phyloP scores from a whole-genome alignment of 2,329 filamentous ascomycete species.

The Neoscytalidium dimidiatum region DNA sequence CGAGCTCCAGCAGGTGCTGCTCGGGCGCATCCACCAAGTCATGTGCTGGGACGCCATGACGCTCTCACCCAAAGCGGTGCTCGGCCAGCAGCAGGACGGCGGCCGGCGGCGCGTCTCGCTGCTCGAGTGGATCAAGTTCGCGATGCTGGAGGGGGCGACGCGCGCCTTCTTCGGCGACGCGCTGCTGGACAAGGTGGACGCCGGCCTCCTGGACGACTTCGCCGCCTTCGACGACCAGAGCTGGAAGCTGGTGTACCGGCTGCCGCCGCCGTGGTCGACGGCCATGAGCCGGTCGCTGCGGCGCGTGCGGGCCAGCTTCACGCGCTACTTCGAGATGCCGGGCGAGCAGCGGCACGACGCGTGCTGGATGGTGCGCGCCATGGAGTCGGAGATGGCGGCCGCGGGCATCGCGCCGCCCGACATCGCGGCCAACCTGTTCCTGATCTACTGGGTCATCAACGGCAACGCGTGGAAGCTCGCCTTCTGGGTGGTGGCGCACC shows the following conservation, averaged over 20 bases:
- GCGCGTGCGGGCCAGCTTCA: neutral
- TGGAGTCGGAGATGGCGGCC: conserved; percentile 10
- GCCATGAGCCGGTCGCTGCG: neutral
- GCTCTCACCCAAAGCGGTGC: neutral
- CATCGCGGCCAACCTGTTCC: neutral
- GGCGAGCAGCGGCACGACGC: neutral
- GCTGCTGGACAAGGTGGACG: neutral
- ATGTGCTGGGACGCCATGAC: neutral
- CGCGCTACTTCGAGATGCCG: conserved; percentile 9
- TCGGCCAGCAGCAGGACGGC: neutral
- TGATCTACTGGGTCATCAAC: conserved; percentile 22
- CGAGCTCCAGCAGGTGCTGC: neutral
- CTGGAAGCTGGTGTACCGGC: conserved; percentile 16
- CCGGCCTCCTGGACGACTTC: conserved; percentile 1
- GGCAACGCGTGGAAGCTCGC: conserved; percentile 25
- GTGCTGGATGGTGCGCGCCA: conserved; percentile 1
- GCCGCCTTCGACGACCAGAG: conserved; percentile 9
- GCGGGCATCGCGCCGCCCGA: neutral
- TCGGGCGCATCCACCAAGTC: neutral
- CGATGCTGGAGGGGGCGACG: neutral
- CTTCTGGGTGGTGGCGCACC: conserved; percentile 26
- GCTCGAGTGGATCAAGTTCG: neutral
- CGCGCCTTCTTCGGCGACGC: neutral
- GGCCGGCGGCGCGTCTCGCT: neutral
- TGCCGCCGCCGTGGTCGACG: conserved; percentile 4